Evolutionary conservation across 371 early-diverging fungal species (phyloP).

Genomic region (Nematocida ironsii): DNA sequence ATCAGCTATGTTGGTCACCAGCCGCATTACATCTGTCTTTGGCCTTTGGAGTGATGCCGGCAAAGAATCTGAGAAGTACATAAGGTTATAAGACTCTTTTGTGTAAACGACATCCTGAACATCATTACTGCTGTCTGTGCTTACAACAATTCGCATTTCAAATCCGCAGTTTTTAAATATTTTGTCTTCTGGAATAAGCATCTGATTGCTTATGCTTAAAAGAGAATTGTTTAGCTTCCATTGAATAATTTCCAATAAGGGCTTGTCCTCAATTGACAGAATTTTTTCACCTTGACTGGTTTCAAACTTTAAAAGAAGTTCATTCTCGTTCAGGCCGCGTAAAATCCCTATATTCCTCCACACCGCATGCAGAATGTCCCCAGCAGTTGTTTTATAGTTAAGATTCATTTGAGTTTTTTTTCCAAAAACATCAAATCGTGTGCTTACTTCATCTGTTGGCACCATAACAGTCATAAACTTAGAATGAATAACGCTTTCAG

Average conservation of each 20-base stretch:
- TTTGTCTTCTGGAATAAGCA: slow-evolving; percentile 32
- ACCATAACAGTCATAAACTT: slow-evolving; percentile 24
- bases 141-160: slow-evolving; percentile 16
- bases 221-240: slow-evolving; percentile 54
- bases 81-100: background rate
- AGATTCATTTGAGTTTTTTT: slow-evolving; percentile 2
- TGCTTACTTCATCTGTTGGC: slow-evolving; percentile 21
- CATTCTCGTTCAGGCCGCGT: background rate
- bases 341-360: slow-evolving; percentile 6
- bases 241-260: slow-evolving; percentile 36
- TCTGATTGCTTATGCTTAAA: background rate
- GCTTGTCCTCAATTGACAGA: slow-evolving; percentile 13
- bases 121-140: background rate
- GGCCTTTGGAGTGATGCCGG: background rate
- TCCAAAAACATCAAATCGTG: slow-evolving; percentile 10
- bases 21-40: background rate
- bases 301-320: slow-evolving; percentile 3
- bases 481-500: slow-evolving; percentile 1
- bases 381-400: slow-evolving; percentile 27
- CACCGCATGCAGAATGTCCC: slow-evolving; percentile 28
- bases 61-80: background rate
- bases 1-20: background rate
- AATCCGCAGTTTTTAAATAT: slow-evolving; percentile 32
- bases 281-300: background rate
- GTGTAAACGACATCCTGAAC: background rate